These are phyloP conservation scores for Trapa incisa DNA, from an alignment of 345 rosid genomes.

Conservation along the genomic window DNA sequence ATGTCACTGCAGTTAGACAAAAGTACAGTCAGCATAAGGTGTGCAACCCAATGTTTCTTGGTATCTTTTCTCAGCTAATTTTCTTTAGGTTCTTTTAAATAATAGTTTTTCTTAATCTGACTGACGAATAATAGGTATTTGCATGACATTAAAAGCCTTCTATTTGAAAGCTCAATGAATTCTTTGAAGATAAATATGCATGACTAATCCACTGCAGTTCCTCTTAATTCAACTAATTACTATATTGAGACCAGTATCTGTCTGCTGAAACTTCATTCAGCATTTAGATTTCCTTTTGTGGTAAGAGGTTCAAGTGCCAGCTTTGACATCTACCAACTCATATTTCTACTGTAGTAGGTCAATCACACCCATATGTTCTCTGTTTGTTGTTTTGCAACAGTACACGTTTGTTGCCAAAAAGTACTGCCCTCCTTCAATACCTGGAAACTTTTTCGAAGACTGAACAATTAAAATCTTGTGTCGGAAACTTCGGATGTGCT, in stretches of 20 bases:
- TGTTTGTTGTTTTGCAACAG: conserved; percentile 21
- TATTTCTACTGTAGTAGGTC: neutral
- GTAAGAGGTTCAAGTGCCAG: neutral
- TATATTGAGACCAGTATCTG: neutral
- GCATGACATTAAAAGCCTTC: neutral
- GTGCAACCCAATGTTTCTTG: conserved; percentile 1
- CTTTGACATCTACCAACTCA: neutral
- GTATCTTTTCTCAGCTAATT: neutral
- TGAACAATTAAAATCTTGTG: neutral
- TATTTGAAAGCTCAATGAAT: neutral
- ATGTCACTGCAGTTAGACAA: conserved; percentile 62
- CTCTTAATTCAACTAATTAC: neutral
- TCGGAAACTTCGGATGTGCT: neutral
- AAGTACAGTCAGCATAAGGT: conserved; percentile 91
- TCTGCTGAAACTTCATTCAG: no score
- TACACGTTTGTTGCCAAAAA: conserved; percentile 82
- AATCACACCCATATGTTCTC: neutral
- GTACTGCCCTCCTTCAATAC: conserved; percentile 57
- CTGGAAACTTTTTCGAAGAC: conserved; percentile 39
- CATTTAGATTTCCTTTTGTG: neutral
- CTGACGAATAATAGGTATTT: neutral
- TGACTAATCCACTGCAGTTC: neutral
- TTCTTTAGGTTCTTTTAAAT: neutral
- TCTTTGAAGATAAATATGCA: neutral
- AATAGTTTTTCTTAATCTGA: neutral